Conservation (phyloP, 2,329 filamentous ascomycete genomes). For the Botrytis aclada region DNA sequence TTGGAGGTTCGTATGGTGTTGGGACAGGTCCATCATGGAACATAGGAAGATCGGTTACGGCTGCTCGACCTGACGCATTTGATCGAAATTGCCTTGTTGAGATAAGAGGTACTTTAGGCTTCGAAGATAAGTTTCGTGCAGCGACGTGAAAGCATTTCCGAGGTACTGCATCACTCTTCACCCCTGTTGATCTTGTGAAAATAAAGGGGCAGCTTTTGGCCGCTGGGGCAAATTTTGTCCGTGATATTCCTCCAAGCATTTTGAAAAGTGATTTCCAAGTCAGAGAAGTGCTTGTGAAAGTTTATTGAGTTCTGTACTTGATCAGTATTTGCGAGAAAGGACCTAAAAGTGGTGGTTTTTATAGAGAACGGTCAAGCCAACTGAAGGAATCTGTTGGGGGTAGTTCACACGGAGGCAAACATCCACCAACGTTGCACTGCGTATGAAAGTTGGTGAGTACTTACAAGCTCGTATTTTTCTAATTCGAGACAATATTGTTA, state of each 20-base stretch:
- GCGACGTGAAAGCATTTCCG: background rate
- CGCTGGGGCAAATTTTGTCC: constrained; percentile 3
- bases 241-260: constrained; percentile 9
- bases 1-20: constrained; percentile 5
- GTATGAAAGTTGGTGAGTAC: constrained; percentile 7
- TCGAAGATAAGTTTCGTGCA: background rate
- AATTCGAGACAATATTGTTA: constrained; percentile 9
- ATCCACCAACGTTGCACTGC: constrained; percentile 14
- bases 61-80: constrained; percentile 19
- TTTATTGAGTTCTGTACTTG: background rate
- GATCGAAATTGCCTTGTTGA: constrained; percentile 16
- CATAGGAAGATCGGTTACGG: constrained; percentile 1
- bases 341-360: constrained; percentile 1
- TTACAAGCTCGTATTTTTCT: constrained; percentile 14
- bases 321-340: background rate
- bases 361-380: constrained; percentile 4
- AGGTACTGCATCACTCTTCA: constrained; percentile 11
- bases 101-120: constrained; percentile 6
- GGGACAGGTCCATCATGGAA: constrained; percentile 13
- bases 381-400: constrained; percentile 4
- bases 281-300: background rate
- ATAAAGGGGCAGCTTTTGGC: constrained; percentile 6
- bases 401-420: background rate
- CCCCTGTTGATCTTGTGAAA: constrained; percentile 2
- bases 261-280: background rate